phyloP scores from a whole-genome alignment of 805 yeast genomes.

The Yarrowia porcina region DNA sequence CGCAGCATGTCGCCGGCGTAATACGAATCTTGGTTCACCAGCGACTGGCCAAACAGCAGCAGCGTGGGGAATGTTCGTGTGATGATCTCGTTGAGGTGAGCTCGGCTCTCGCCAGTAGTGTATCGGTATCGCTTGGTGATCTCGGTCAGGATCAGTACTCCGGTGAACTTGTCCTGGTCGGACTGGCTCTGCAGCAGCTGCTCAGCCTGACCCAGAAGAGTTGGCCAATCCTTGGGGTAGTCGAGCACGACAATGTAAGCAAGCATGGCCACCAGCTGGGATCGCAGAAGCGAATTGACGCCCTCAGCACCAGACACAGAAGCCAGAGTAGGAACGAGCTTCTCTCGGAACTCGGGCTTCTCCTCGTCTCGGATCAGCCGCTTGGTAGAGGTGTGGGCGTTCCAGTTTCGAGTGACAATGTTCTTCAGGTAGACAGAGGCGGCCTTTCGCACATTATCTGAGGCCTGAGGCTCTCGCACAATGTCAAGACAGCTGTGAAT shows the following conservation, averaged over 20 bases:
- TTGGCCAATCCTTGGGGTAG: slow-evolving; percentile 54
- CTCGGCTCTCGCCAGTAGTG: slow-evolving; percentile 56
- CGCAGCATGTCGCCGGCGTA: slow-evolving; percentile 71
- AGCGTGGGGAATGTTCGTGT: slow-evolving; percentile 61
- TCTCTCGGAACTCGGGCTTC: slow-evolving; percentile 66
- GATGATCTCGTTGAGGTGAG: slow-evolving; percentile 52
- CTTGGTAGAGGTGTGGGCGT: slow-evolving; percentile 28
- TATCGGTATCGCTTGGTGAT: slow-evolving; percentile 70
- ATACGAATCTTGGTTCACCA: slow-evolving; percentile 43
- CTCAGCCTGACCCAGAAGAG: slow-evolving; percentile 47
- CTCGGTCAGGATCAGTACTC: slow-evolving; percentile 52
- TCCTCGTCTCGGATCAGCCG: slow-evolving; percentile 61
- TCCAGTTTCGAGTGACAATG: slow-evolving; percentile 64
- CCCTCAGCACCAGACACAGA: slow-evolving; percentile 33
- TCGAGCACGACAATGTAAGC: slow-evolving; percentile 51
- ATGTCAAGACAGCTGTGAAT: slow-evolving; percentile 80
- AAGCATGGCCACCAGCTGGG: slow-evolving; percentile 49
- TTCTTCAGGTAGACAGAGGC: slow-evolving; percentile 85
- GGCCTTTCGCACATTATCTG: slow-evolving; percentile 56
- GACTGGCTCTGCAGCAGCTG: slow-evolving; percentile 44
- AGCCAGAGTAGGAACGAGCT: slow-evolving; percentile 55
- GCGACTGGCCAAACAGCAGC: slow-evolving; percentile 59
- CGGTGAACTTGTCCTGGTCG: slow-evolving; percentile 56
- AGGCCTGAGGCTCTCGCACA: slow-evolving; percentile 51
- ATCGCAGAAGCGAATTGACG: slow-evolving; percentile 38